phyloP scores from a whole-genome alignment of 2,329 filamentous ascomycete species.

The Epichloe scottii region DNA sequence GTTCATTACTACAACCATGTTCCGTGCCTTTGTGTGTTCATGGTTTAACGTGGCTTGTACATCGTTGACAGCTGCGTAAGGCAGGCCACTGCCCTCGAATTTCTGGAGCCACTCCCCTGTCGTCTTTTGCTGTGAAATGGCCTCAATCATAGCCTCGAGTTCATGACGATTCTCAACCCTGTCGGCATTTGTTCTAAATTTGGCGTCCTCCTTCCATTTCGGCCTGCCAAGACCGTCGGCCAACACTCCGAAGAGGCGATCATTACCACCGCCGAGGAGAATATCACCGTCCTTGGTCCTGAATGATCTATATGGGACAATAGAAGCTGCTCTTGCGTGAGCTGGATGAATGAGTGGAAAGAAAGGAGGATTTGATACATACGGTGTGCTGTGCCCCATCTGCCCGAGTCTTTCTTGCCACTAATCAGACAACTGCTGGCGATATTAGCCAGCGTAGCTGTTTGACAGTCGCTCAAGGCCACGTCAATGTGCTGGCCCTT shows the following conservation, averaged over 20 bases:
- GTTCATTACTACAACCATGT: slow-evolving; percentile 82
- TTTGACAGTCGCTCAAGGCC: slow-evolving; percentile 84
- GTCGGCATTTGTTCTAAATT: slow-evolving; percentile 48
- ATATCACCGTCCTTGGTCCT: slow-evolving; percentile 59
- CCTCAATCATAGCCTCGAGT: slow-evolving; percentile 70
- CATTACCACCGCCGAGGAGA: slow-evolving; percentile 61
- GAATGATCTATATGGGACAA: slow-evolving; percentile 88
- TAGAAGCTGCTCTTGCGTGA: slow-evolving; percentile 53
- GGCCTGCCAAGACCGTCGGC: slow-evolving; percentile 45
- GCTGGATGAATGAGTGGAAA: background rate
- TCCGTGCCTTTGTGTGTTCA: slow-evolving; percentile 68
- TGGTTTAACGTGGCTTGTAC: slow-evolving; percentile 75
- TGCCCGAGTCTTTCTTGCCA: slow-evolving; percentile 72
- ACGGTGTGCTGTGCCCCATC: slow-evolving; percentile 97
- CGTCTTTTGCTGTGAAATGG: slow-evolving; percentile 59
- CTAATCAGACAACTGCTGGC: slow-evolving; percentile 85
- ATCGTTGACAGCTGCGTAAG: slow-evolving; percentile 87
- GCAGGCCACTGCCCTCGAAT: slow-evolving; percentile 85
- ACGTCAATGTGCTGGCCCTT: slow-evolving; percentile 88
- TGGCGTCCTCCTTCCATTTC: slow-evolving; percentile 47
- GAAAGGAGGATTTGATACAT: slow-evolving; percentile 17
- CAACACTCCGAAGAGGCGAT: slow-evolving; percentile 53
- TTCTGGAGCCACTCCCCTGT: slow-evolving; percentile 80
- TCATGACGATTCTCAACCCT: slow-evolving; percentile 60
- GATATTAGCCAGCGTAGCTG: slow-evolving; percentile 88